Evolutionary conservation across 2,329 filamentous ascomycete genomes (phyloP).

Genomic region (Blastomyces percursus): DNA sequence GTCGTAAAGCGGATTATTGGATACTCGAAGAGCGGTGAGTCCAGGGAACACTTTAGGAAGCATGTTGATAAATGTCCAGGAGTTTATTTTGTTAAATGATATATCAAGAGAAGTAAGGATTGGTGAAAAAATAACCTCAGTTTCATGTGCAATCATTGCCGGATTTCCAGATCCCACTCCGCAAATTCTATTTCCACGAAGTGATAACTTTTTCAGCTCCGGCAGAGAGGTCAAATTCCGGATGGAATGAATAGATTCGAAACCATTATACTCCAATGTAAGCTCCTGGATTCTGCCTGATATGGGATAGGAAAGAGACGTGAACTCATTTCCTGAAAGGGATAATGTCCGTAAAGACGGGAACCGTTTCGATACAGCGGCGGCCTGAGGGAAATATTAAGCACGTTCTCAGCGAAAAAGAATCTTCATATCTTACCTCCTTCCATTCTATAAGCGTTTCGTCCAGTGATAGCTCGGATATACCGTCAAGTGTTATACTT

Average conservation of each 20-base stretch:
- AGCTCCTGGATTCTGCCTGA: constrained; percentile 34
- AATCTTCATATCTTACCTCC: constrained; percentile 40
- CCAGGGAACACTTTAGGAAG: constrained; percentile 60
- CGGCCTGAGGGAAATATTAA: constrained; percentile 22
- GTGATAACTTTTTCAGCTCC: constrained; percentile 39
- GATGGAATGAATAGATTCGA: constrained; percentile 31
- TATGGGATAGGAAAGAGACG: constrained; percentile 21
- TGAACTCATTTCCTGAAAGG: constrained; percentile 29
- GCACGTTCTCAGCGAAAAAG: neutral
- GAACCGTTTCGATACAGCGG: constrained; percentile 24
- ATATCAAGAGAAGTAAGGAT: constrained; percentile 57
- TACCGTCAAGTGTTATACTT: constrained; percentile 36
- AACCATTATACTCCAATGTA: constrained; percentile 39
- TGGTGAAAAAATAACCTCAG: constrained; percentile 41
- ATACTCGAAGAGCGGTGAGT: constrained; percentile 62
- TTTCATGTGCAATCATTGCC: constrained; percentile 18
- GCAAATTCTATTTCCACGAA: constrained; percentile 67
- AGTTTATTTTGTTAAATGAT: constrained; percentile 57
- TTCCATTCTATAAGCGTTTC: constrained; percentile 57
- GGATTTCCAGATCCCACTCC: constrained; percentile 21
- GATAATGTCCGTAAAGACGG: constrained; percentile 26
- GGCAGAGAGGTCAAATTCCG: constrained; percentile 43
- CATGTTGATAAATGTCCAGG: constrained; percentile 63
- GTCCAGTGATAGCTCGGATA: constrained; percentile 54
- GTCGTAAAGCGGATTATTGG: constrained; percentile 75